These are phyloP conservation scores for Xerocomellus dryophilus DNA, from an alignment of 768 basidiomycete genomes.

Conservation along the genomic window DNA sequence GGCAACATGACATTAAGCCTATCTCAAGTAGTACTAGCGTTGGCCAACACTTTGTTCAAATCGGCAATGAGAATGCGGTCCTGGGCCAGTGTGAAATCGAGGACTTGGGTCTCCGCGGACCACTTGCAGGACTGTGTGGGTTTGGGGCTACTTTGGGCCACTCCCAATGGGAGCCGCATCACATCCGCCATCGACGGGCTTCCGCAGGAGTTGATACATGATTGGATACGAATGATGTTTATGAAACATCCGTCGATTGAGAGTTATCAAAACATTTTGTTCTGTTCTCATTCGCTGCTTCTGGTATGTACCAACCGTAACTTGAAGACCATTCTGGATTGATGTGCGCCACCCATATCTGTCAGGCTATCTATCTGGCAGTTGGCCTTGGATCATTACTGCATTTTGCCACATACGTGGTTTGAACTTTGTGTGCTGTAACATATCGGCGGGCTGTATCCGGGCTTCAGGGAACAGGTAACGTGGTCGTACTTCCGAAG, in stretches of 20 bases:
- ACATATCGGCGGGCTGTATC: slow-evolving; percentile 10
- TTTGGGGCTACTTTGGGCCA: slow-evolving; percentile 12
- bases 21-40: not conserved
- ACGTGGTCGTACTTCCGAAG: slow-evolving; percentile 12
- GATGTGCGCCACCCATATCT: slow-evolving; percentile 19
- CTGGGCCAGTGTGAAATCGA: slow-evolving; percentile 6
- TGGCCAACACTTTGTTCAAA: not conserved
- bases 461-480: slow-evolving; percentile 14
- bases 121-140: slow-evolving; percentile 13
- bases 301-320: slow-evolving; percentile 9
- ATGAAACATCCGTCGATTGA: slow-evolving; percentile 20
- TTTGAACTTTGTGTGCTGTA: slow-evolving; percentile 21
- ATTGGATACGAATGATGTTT: slow-evolving; percentile 15
- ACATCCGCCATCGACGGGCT: slow-evolving; percentile 23
- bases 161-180: slow-evolving; percentile 14
- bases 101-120: slow-evolving; percentile 25
- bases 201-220: slow-evolving; percentile 13
- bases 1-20: not conserved
- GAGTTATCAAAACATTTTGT: slow-evolving; percentile 15
- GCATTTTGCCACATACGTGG: slow-evolving; percentile 14
- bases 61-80: slow-evolving; percentile 8
- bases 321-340: slow-evolving; percentile 7
- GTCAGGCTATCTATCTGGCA: slow-evolving; percentile 12
- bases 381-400: slow-evolving; percentile 20
- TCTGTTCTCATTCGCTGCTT: slow-evolving; percentile 10